Conservation (phyloP, 768 basidiomycete genomes). For the Infundibulicybe gibba region DNA sequence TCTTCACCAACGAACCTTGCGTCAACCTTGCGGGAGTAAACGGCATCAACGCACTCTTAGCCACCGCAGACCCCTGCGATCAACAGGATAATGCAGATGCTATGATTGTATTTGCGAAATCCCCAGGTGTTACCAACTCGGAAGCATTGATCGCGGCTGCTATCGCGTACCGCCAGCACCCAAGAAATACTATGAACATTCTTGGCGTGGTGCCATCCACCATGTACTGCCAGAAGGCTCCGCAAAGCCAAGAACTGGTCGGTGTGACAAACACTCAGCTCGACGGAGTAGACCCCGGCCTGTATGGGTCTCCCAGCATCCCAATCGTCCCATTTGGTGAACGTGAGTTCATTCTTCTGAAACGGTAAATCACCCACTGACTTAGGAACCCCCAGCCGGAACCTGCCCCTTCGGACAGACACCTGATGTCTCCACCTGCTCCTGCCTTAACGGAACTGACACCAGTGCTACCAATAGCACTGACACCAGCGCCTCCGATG, state of each 20-base stretch:
- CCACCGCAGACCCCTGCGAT: conserved; percentile 41
- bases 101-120: conserved; percentile 51
- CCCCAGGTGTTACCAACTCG: conserved; percentile 32
- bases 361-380: not conserved
- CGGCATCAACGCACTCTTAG: conserved; percentile 41
- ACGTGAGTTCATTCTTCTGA: conserved; percentile 21
- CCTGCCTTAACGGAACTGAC: conserved; percentile 23
- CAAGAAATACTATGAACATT: conserved; percentile 39
- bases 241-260: conserved; percentile 36
- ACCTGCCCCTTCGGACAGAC: conserved; percentile 42
- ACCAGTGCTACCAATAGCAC: conserved; percentile 8
- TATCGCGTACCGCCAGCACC: conserved; percentile 35
- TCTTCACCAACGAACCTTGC: conserved; percentile 36
- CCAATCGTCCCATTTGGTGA: conserved; percentile 42
- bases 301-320: conserved; percentile 36
- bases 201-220: conserved; percentile 40
- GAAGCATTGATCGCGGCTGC: conserved; percentile 38
- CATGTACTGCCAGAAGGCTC: conserved; percentile 38
- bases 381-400: conserved; percentile 23
- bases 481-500: conserved; percentile 5
- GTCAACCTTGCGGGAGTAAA: conserved; percentile 34
- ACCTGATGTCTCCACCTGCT: conserved; percentile 37
- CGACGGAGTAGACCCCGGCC: conserved; percentile 36
- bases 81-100: conserved; percentile 46
- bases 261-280: conserved; percentile 39